Evolutionary conservation across 1,284 basidiomycete species (phyloP).

Genomic region (Amylostereum areolatum): DNA sequence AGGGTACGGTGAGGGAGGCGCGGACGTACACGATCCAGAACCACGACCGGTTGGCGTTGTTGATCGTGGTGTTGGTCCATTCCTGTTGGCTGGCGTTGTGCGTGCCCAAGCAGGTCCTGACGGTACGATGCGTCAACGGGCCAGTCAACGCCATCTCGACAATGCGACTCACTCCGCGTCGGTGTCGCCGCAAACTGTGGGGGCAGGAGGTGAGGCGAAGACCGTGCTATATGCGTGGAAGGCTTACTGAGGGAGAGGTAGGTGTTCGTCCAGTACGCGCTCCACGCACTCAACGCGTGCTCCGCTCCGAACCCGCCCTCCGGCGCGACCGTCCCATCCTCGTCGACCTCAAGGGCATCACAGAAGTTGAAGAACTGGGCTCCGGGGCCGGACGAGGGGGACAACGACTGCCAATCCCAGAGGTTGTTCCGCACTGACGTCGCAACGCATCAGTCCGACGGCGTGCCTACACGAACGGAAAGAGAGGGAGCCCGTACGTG

Average conservation of each 20-base stretch:
- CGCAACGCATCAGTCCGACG: background rate
- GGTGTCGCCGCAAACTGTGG: background rate
- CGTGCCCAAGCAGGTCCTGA: background rate
- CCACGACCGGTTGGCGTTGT: background rate
- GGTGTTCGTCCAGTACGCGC: background rate
- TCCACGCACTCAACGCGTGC: background rate
- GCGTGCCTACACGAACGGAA: background rate
- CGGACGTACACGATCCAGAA: background rate
- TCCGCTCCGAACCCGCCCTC: background rate
- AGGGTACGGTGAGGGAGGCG: background rate
- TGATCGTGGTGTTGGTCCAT: background rate
- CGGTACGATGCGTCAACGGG: background rate
- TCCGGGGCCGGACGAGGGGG: slow-evolving; percentile 35
- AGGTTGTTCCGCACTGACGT: slow-evolving; percentile 46
- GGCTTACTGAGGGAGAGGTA: background rate
- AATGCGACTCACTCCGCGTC: background rate
- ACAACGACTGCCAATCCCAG: slow-evolving; percentile 52
- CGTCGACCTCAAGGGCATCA: slow-evolving; percentile 68
- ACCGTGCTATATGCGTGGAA: background rate
- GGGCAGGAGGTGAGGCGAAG: background rate
- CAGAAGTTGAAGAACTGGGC: slow-evolving; percentile 59
- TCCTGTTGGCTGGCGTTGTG: background rate
- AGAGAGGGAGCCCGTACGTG: slow-evolving; percentile 32
- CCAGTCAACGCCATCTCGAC: background rate
- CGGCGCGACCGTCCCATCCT: slow-evolving; percentile 29